phyloP scores from a whole-genome alignment of 2,329 filamentous ascomycete genomes.

The Trichoderma gracile region DNA sequence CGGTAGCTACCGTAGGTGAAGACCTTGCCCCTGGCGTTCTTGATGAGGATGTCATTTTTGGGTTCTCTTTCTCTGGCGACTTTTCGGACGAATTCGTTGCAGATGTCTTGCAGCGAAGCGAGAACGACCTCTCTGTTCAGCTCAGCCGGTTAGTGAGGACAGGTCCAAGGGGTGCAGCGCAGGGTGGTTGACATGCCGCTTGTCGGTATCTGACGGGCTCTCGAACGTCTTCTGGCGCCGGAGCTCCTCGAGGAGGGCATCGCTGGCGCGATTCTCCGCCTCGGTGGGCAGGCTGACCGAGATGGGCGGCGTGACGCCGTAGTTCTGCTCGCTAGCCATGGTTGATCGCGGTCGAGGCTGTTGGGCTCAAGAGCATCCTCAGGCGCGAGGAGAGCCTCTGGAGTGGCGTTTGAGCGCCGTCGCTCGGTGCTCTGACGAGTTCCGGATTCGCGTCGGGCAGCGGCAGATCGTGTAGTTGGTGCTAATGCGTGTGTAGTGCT shows the following conservation, averaged over 20 bases:
- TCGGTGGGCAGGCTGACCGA: conserved; percentile 75
- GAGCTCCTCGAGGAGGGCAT: conserved; percentile 78
- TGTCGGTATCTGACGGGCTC: conserved; percentile 75
- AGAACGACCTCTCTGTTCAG: conserved; percentile 68
- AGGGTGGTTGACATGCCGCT: conserved; percentile 58
- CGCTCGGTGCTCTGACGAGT: no score
- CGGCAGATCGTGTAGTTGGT: background rate
- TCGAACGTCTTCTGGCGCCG: conserved; percentile 92
- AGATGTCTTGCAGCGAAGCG: conserved; percentile 72
- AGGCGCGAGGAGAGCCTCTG: background rate
- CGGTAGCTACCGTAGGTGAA: conserved; percentile 97
- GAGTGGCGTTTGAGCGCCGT: background rate
- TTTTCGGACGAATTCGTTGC: conserved; percentile 81
- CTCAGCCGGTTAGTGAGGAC: background rate
- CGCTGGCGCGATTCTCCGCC: conserved; percentile 73
- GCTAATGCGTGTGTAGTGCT: background rate
- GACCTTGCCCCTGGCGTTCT: conserved; percentile 85
- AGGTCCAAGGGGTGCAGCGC: background rate
- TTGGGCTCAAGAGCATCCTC: conserved; percentile 8
- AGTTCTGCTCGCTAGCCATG: conserved; percentile 45
- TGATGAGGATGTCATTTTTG: conserved; percentile 73
- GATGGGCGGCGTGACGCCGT: conserved; percentile 81
- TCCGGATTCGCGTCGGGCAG: background rate
- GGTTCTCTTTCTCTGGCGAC: conserved; percentile 73
- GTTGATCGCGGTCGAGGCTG: conserved; percentile 8